These are phyloP conservation scores for Mucor lusitanicus DNA, from an alignment of 371 early-diverging fungal species.

Conservation along the genomic window DNA sequence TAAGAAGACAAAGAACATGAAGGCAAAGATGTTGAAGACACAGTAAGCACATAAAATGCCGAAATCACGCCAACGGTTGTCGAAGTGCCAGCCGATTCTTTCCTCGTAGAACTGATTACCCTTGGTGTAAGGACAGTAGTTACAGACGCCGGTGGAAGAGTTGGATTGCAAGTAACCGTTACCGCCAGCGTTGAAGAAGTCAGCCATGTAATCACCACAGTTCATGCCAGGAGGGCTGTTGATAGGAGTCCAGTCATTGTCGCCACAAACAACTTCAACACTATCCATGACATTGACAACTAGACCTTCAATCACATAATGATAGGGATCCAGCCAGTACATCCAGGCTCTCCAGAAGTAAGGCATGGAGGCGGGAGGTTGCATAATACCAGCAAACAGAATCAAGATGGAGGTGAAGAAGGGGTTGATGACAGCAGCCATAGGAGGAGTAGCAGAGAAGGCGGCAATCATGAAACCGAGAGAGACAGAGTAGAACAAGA, in stretches of 20 bases:
- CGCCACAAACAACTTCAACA: constrained; percentile 54
- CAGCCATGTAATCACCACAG: constrained; percentile 63
- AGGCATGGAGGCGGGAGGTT: constrained; percentile 68
- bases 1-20: constrained; percentile 51
- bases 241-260: constrained; percentile 49
- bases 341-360: constrained; percentile 79
- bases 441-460: constrained; percentile 56
- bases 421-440: constrained; percentile 76
- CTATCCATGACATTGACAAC: constrained; percentile 70
- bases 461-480: constrained; percentile 63
- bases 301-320: constrained; percentile 77
- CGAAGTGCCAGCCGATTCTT: constrained; percentile 62
- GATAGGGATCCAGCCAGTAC: constrained; percentile 79
- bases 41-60: constrained; percentile 66
- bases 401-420: constrained; percentile 72
- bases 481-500: constrained; percentile 67
- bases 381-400: constrained; percentile 76
- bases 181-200: constrained; percentile 50
- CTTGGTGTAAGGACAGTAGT: constrained; percentile 63
- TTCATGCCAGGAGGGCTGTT: constrained; percentile 62
- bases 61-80: constrained; percentile 74
- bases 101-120: constrained; percentile 62
- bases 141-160: constrained; percentile 54
- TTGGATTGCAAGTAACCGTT: constrained; percentile 60
- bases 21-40: constrained; percentile 58